These are phyloP conservation scores for Suillus discolor DNA, from an alignment of 768 basidiomycete species.

Conservation along the genomic window DNA sequence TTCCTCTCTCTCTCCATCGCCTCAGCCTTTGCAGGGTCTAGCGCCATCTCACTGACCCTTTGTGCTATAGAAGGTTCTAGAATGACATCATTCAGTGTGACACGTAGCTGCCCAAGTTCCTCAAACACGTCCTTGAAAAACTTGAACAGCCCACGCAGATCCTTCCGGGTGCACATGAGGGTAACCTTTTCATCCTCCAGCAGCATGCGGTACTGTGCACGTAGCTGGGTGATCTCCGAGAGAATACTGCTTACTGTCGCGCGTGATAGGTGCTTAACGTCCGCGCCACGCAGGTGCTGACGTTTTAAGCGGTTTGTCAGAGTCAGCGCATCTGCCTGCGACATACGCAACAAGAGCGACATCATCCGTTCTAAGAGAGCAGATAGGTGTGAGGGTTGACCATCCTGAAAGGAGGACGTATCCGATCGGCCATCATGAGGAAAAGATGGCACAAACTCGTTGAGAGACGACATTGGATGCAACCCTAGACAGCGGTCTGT, in stretches of 20 bases:
- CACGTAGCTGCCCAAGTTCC: conserved; percentile 81
- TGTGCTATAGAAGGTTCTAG: conserved; percentile 81
- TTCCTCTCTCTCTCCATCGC: conserved; percentile 36
- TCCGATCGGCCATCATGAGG: conserved; percentile 70
- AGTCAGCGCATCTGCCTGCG: conserved; percentile 81
- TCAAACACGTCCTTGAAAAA: conserved; percentile 82
- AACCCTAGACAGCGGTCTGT: conserved; percentile 50
- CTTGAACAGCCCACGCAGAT: conserved; percentile 81
- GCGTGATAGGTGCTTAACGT: conserved; percentile 84
- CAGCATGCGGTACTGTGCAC: conserved; percentile 69
- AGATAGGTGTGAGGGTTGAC: conserved; percentile 50
- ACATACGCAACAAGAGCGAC: conserved; percentile 62
- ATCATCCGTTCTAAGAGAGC: conserved; percentile 63
- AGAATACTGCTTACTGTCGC: conserved; percentile 77
- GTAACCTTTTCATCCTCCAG: conserved; percentile 76
- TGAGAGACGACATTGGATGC: conserved; percentile 33
- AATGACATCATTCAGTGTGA: conserved; percentile 85
- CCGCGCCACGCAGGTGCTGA: conserved; percentile 84
- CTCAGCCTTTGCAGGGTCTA: conserved; percentile 59
- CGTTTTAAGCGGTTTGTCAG: conserved; percentile 89
- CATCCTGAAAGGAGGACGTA: conserved; percentile 69
- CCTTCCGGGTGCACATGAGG: conserved; percentile 68
- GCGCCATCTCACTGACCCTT: conserved; percentile 69
- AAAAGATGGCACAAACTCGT: conserved; percentile 44
- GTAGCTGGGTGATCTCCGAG: conserved; percentile 67